Conservation (phyloP, 2,329 filamentous ascomycete genomes). For the Bipolaris oryzae region DNA sequence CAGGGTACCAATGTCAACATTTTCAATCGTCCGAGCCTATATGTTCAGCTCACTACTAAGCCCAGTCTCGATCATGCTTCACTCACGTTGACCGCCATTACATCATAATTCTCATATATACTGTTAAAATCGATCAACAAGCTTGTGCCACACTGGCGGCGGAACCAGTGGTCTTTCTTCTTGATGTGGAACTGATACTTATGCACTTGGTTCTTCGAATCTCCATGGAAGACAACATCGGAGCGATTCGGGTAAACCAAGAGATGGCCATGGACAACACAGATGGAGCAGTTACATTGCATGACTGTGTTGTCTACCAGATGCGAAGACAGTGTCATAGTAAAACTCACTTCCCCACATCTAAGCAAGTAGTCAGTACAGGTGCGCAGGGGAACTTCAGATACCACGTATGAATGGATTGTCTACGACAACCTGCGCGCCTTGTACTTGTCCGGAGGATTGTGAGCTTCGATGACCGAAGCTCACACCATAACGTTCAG, state of each 20-base stretch:
- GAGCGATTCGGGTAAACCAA: not conserved
- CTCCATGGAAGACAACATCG: no score
- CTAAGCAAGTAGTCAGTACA: not conserved
- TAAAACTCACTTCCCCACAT: not conserved
- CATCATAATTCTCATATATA: not conserved
- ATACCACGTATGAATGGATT: not conserved
- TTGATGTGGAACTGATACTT: not conserved
- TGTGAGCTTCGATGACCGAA: not conserved
- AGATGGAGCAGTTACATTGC: not conserved
- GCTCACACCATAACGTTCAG: not conserved
- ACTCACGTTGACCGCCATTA: not conserved
- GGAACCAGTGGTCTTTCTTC: not conserved
- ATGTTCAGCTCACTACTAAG: not conserved
- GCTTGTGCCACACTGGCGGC: not conserved
- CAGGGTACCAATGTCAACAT: not conserved
- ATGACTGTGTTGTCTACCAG: not conserved
- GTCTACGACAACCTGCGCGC: not conserved
- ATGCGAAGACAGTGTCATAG: not conserved
- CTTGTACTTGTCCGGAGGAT: not conserved
- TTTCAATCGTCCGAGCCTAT: not conserved
- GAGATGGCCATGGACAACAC: not conserved
- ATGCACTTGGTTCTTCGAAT: no score
- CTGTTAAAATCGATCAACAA: not conserved
- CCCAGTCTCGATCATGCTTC: not conserved
- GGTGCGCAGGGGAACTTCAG: not conserved